Conservation (phyloP, 768 basidiomycete genomes). For the Rhizopogon vulgaris region DNA sequence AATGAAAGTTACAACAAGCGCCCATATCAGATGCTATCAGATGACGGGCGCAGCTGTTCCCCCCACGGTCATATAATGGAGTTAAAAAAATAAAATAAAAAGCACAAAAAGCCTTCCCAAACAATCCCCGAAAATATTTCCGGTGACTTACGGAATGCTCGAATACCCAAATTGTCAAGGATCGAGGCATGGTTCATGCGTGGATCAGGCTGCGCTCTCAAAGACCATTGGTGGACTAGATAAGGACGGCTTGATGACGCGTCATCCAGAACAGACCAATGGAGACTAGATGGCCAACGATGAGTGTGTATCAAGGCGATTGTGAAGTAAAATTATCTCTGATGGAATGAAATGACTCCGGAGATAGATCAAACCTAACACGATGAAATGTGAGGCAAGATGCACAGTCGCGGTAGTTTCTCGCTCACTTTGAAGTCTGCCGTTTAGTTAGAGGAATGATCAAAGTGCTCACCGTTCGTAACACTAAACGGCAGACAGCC, state of each 20-base stretch:
- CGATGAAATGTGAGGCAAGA: neutral
- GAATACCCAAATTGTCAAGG: neutral
- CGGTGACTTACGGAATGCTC: neutral
- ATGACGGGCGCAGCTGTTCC: neutral
- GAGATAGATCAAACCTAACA: conserved; percentile 10
- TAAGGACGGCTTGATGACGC: neutral
- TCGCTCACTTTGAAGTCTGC: too few species aligned
- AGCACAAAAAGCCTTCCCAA: too few species aligned
- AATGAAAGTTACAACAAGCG: neutral
- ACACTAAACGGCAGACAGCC: too few species aligned
- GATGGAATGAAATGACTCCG: conserved; percentile 17
- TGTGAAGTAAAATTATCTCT: conserved; percentile 12
- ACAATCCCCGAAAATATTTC: neutral
- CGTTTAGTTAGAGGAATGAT: too few species aligned
- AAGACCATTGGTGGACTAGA: neutral
- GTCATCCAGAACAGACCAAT: neutral
- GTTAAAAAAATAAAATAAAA: too few species aligned
- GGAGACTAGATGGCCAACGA: neutral
- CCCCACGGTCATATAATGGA: neutral
- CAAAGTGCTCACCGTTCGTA: too few species aligned
- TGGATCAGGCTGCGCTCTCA: neutral
- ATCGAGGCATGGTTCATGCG: neutral
- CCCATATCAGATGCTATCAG: neutral
- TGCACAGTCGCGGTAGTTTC: neutral
- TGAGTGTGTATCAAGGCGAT: conserved; percentile 7